phyloP scores from a whole-genome alignment of 23 red algal genomes.

The Agarophyton chilense region DNA sequence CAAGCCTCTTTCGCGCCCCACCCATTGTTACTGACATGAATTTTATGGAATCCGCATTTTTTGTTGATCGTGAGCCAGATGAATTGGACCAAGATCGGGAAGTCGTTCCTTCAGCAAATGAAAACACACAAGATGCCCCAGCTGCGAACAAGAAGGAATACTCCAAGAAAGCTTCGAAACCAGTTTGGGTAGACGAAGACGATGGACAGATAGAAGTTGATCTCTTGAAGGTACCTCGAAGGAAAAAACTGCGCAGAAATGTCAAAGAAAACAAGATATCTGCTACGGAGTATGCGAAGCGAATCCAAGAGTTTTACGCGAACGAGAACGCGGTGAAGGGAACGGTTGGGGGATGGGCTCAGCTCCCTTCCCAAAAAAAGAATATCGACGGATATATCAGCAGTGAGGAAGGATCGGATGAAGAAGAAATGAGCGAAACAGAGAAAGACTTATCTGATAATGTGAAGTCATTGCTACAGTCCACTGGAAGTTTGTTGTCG shows the following conservation, averaged over 20 bases:
- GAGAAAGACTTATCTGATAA: conserved; percentile 19
- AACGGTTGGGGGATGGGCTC: conserved; percentile 41
- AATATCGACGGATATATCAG: background rate
- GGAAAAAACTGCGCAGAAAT: conserved; percentile 56
- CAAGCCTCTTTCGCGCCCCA: too few relatives aligned
- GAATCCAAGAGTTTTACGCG: conserved; percentile 28
- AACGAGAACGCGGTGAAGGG: conserved; percentile 15
- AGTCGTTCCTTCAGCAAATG: background rate
- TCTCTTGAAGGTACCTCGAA: conserved; percentile 36
- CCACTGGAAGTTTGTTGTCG: conserved; percentile 14
- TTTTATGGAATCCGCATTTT: background rate
- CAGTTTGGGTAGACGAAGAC: conserved; percentile 81
- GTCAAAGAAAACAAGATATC: conserved; percentile 28
- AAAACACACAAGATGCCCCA: background rate
- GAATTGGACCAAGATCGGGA: background rate
- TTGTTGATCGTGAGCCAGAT: conserved; percentile 16
- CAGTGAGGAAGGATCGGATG: conserved; percentile 2
- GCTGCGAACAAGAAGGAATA: background rate
- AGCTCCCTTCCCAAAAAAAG: conserved; percentile 51
- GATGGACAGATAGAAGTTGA: conserved; percentile 39
- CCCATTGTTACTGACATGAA: background rate
- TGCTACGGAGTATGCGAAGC: conserved; percentile 42
- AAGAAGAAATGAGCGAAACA: conserved; percentile 30
- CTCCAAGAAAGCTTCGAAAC: background rate
- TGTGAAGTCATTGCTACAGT: conserved; percentile 40